Conservation (phyloP, 192 early-diverging fungal genomes). For the Coemansia sp. region DNA sequence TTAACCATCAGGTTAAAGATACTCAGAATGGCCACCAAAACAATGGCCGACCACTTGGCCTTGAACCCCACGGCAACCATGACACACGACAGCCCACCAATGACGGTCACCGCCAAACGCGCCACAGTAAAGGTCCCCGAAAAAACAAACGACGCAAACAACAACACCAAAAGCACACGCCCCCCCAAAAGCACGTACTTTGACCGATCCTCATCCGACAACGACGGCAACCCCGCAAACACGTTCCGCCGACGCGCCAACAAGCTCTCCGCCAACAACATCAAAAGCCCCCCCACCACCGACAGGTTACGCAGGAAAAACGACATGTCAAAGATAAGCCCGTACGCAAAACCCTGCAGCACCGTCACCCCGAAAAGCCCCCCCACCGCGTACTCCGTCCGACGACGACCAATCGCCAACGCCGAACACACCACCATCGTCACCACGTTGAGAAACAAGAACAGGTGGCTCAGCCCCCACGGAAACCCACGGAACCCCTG, state of each 20-base stretch:
- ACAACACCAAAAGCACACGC: conserved; percentile 82
- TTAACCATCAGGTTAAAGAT: conserved; percentile 90
- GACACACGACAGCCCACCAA: conserved; percentile 78
- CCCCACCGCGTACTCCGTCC: conserved; percentile 77
- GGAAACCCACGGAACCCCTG: conserved; percentile 75
- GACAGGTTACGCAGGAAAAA: conserved; percentile 92
- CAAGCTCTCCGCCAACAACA: conserved; percentile 84
- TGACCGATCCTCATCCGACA: conserved; percentile 79
- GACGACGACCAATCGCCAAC: conserved; percentile 75
- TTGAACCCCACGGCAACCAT: conserved; percentile 98
- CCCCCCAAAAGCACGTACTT: conserved; percentile 91
- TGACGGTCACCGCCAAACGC: conserved; percentile 62
- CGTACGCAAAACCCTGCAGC: conserved; percentile 88
- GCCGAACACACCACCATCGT: conserved; percentile 81
- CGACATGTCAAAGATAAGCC: conserved; percentile 79
- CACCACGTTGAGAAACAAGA: conserved; percentile 75
- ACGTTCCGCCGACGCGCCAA: conserved; percentile 60
- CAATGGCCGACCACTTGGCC: conserved; percentile 93
- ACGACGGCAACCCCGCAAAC: conserved; percentile 82
- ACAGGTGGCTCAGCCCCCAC: conserved; percentile 75
- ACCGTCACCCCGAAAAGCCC: conserved; percentile 79
- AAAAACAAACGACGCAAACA: conserved; percentile 87
- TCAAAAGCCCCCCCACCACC: conserved; percentile 88
- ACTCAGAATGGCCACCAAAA: conserved; percentile 82
- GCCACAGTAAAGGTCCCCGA: conserved; percentile 73